Evolutionary conservation across 192 early-diverging fungal genomes (phyloP).

Genomic region (Coemansia sp.): DNA sequence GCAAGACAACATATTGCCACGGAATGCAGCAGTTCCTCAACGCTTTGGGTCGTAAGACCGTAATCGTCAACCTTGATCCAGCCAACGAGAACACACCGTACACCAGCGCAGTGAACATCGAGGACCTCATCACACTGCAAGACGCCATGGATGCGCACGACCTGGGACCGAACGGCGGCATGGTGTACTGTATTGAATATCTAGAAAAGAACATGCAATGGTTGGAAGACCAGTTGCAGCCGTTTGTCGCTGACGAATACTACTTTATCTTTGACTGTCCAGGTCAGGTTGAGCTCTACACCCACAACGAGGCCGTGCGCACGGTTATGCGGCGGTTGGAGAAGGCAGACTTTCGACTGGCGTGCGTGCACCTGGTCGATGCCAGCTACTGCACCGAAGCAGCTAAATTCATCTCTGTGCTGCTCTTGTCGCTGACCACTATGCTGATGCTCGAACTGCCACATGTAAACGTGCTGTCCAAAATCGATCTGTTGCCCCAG

Average conservation of each 20-base stretch:
- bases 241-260: constrained; percentile 54
- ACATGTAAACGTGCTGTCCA: constrained; percentile 95
- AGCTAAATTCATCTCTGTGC: constrained; percentile 87
- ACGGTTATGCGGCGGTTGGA: constrained; percentile 71
- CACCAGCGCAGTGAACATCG: constrained; percentile 76
- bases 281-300: constrained; percentile 97
- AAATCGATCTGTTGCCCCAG: constrained; percentile 85
- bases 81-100: constrained; percentile 92
- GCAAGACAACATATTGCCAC: constrained; percentile 94
- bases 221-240: constrained; percentile 74
- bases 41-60: constrained; percentile 72
- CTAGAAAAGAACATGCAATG: constrained; percentile 90
- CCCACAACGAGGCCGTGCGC: constrained; percentile 84
- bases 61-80: constrained; percentile 96
- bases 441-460: constrained; percentile 94
- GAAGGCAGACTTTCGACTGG: constrained; percentile 65
- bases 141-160: constrained; percentile 89
- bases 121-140: constrained; percentile 88
- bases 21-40: constrained; percentile 87
- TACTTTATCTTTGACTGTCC: constrained; percentile 97
- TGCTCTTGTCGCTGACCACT: constrained; percentile 85
- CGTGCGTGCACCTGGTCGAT: constrained; percentile 85
- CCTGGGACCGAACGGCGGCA: constrained; percentile 94
- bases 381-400: constrained; percentile 92
- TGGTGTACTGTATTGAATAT: constrained; percentile 96